Conservation (phyloP, 2,329 filamentous ascomycete genomes). For the Colletotrichum spinosum region DNA sequence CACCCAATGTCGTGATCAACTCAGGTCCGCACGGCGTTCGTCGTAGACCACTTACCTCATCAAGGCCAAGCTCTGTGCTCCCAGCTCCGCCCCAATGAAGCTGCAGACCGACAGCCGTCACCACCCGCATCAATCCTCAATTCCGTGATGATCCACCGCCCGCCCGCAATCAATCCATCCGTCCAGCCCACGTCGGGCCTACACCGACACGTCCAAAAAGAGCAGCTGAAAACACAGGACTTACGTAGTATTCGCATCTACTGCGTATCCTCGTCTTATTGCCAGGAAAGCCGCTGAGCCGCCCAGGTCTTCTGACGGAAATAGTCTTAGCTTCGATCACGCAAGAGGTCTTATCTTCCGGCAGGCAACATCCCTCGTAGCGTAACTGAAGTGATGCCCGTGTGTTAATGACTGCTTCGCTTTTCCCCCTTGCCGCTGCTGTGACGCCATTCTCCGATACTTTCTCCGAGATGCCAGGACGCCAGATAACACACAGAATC, state of each 20-base stretch:
- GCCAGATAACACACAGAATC: background rate
- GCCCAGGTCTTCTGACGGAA: background rate
- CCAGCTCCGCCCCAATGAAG: constrained; percentile 12
- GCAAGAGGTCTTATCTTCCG: background rate
- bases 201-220: background rate
- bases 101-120: constrained; percentile 22
- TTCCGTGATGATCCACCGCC: background rate
- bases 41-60: background rate
- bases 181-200: background rate
- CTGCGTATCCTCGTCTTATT: background rate
- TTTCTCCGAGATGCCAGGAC: constrained; percentile 13
- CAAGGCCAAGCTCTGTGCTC: background rate
- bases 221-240: too few species aligned
- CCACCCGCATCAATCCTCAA: background rate
- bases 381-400: too few species aligned
- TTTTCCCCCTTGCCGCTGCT: too few species aligned
- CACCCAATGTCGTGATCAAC: too few species aligned
- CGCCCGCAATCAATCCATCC: background rate
- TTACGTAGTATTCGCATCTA: too few species aligned
- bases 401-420: too few species aligned
- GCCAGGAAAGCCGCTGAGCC: background rate
- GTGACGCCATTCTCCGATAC: constrained; percentile 10
- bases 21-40: background rate
- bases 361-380: background rate
- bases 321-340: background rate